Base-by-base conservation (phyloP, 768 basidiomycete species). In the Crepidotus variabilis region DNA sequence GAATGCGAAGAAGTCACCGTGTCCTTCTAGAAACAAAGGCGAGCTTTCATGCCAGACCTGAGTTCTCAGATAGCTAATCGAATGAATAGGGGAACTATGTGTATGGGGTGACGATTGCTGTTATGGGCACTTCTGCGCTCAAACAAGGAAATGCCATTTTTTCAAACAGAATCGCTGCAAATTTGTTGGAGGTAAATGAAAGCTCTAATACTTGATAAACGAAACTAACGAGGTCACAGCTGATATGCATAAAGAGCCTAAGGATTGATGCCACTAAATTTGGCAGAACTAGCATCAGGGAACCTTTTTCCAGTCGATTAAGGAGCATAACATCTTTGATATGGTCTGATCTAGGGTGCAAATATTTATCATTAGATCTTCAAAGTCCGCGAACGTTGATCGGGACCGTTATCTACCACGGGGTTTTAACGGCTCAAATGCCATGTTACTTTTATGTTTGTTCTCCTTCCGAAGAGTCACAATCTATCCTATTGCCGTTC, bases 1-100 rank as follows among this genome's bases (percentile, higher is more conserved):
- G 49, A 85, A 82, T 54, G 84, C 86, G 0, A 84, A 78, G 68
- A 83, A 82, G 69, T 78, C 79, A 1, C 86, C 85, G 7, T 87
- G 86, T 68, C 81, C 82, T 21, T 70, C 78, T 51, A 66, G 76
- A 53, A 86, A 85, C 58, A 82, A 80, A 69, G 83, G 86, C 81
- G 49, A 57, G 72, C 24, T 16, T 18, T 32, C 45, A 20, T 11
- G 20, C 28, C 51, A 21, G 24, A 56, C 28, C 23, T 54, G 36
- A 51, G 14, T 14, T 43, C 34, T 33, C 39, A 23, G 1, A 49
- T 21, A 13, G 48, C 47, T 60, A 39, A 63, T 22, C 23, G 21
- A n/a, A 23, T 34, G 57, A 50, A 55, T 62, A 87, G 86, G 79
- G 22, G 81, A 83, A 39, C 47, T 68, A 13, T 88, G 86, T 67